Base-by-base conservation (phyloP, 2,329 filamentous ascomycete species). In the Emmonsiellopsis sp. region DNA sequence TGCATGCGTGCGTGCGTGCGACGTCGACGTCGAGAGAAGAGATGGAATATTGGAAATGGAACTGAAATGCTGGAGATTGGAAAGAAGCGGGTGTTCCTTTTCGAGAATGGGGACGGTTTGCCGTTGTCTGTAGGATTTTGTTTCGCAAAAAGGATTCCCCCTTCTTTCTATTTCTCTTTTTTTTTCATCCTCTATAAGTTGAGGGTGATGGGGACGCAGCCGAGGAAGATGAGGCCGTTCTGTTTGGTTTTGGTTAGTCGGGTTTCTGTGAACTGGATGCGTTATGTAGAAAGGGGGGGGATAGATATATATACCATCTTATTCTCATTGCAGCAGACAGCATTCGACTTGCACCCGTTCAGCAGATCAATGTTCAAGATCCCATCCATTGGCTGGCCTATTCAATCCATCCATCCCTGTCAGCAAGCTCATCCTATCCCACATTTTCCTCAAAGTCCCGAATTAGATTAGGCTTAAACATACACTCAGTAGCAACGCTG, bases 321-420 rank as follows among this genome's bases (percentile, higher is more conserved):
- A 27, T 46, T 52, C 5, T 52, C 34, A 37, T 39, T 40, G 42
- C 50, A 52, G 42, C 50, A 52, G 14, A 46, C 50, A 9, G 50
- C 42, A 6, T 37, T 42, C 9, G 32, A 27, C 31, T 44, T 45
- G 50, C 50, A 52, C 5, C 40, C 50, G 21, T 52, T 43, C 21
- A 52, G 42, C 6, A 43, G 39, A 17, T 33, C 13, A n/a, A 52
- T n/a, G 33, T 39, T 7, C 42, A 46, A 52, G 2, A 17, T 10
- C 6, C 40, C 50, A 8, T 37, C 21, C 7, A 52, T 46, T 14
- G 42, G 50, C 17, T 52, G 5, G 42, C 50, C 50, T 46, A 21
- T 32, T 37, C 45, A 11, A 9, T 17, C 21, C 6, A 17, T 17
- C 43, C 17, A 45, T n/a, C 31, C 33, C 46, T 1, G 36, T 40